Evolutionary conservation across 2,329 filamentous ascomycete species (phyloP), one percentile per base, ranked within the genome.

Genomic region (Aspergillaceae sp.): DNA sequence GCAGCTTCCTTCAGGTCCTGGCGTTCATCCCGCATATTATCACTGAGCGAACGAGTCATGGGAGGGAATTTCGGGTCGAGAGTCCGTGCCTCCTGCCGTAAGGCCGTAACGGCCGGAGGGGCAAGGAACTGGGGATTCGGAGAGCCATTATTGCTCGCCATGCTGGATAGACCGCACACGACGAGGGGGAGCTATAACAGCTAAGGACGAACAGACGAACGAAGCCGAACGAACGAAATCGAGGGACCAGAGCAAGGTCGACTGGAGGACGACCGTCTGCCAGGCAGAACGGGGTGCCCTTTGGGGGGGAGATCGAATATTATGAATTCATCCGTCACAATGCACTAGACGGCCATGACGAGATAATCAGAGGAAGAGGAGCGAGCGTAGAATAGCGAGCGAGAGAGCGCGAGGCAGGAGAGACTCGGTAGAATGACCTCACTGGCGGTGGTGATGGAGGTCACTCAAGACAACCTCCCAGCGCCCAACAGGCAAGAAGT

Each of bases 1-100:
- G 91, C 92, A 36, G 91, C 92, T 72, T 95, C 87, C 62, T 90
- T 89, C 56, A 98, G 78, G 64, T 97, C 91, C 63, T 95, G 86
- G 51, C 90, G 81, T 72, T 97, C 89, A 62, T 94, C 88, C 57
- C 87, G 84, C 59, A 97, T 96, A 65, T 95, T 84, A 68, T 89
- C 82, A 69, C 86, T 96, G 55, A 92, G 73, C 8, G 87, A 74
- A 48, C 81, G 71, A 57, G 76, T 72, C 76, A 82, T 79, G 26
- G 59, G 57, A 8, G 55, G 48, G 35, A 55, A 51, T 50, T 60
- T 62, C 47, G 62, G 62, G 52, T 60, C 56, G 51, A 62, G 58
- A 38, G 60, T 62, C 48, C 67, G 66, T 41, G 68, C 67, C 57
- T 71, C 68, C 57, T 69, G 65, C 53, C 66, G 63, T 43, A 73